Evolutionary conservation across 176 grass and related monocot genomes (phyloP), one percentile per base, ranked within the genome.

Genomic region (Triticum urartu): DNA sequence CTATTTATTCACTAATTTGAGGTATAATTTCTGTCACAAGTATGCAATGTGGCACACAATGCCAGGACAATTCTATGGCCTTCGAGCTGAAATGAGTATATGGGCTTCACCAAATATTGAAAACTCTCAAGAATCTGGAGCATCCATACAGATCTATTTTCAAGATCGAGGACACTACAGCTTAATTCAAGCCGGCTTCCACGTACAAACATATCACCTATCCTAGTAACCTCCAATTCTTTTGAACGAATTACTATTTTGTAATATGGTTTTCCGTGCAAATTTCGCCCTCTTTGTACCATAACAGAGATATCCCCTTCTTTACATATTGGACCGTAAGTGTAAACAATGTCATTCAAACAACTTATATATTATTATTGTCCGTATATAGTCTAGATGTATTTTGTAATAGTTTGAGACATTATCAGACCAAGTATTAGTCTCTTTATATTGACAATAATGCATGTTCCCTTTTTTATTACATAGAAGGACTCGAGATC

Each of bases 321-420:
- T 90, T 81, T 56, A 82, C 68, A 82, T 75, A 77, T 35, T 90
- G 59, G 88, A 84, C 70, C 0, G 88, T 90, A 86, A 90, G 88
- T 48, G 22, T 21, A 32, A 56, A 4, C 22, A 21, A 18, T 54
- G 5, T 54, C 50, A 54, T 54, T 54, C 5, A 54, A 54, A 54
- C 15, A 54, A 54, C 15, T 18, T 54, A 54, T 18, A 54, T 18
- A 54, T 54, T 54, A 18, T 54, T 54, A 17, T 54, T 54, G 15
- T 7, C 4, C 1, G 1, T 54, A 54, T 18, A 54, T 54, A 54
- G 50, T 54, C 15, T 54, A 17, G 14, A 54, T 54, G 50, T 54
- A 54, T 54, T 54, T 54, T 54, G 14, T 54, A 18, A 54, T 54
- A 54, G 50, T 54, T 54, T 54, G 50, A 54, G 50, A 54, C 50